phyloP scores from a whole-genome alignment of 768 basidiomycete genomes.

The Suillus discolor region DNA sequence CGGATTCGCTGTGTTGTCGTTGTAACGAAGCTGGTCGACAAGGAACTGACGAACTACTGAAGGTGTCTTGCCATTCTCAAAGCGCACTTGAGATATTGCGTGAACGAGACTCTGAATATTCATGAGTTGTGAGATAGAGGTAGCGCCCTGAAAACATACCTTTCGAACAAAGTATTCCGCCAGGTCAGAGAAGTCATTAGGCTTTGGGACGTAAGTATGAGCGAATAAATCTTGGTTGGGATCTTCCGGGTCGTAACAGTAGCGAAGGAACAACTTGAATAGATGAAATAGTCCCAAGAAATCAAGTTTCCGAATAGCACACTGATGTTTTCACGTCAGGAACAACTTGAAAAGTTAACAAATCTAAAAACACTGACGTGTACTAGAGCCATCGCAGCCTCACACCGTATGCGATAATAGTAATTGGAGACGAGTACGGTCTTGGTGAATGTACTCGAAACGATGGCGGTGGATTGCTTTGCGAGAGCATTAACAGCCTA shows the following conservation, averaged over 20 bases:
- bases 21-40: constrained; percentile 91
- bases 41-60: constrained; percentile 85
- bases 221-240: constrained; percentile 79
- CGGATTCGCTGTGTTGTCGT: constrained; percentile 90
- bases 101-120: constrained; percentile 66
- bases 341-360: constrained; percentile 16
- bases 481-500: constrained; percentile 91
- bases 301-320: constrained; percentile 79
- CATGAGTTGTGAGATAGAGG: constrained; percentile 11
- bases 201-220: constrained; percentile 90
- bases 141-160: constrained; percentile 42
- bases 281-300: constrained; percentile 94
- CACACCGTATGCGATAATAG: constrained; percentile 93
- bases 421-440: constrained; percentile 95
- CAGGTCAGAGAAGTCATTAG: constrained; percentile 92
- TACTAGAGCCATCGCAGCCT: constrained; percentile 86
- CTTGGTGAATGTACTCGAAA: constrained; percentile 90
- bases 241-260: constrained; percentile 90
- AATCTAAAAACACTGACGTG: constrained; percentile 52
- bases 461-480: constrained; percentile 79
- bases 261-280: constrained; percentile 90
- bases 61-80: constrained; percentile 85
- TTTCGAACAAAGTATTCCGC: constrained; percentile 95
- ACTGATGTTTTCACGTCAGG: constrained; percentile 47
- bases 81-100: constrained; percentile 84